phyloP scores from a whole-genome alignment of 176 grass and related monocot species.

The Urochloa ruziziensis region DNA sequence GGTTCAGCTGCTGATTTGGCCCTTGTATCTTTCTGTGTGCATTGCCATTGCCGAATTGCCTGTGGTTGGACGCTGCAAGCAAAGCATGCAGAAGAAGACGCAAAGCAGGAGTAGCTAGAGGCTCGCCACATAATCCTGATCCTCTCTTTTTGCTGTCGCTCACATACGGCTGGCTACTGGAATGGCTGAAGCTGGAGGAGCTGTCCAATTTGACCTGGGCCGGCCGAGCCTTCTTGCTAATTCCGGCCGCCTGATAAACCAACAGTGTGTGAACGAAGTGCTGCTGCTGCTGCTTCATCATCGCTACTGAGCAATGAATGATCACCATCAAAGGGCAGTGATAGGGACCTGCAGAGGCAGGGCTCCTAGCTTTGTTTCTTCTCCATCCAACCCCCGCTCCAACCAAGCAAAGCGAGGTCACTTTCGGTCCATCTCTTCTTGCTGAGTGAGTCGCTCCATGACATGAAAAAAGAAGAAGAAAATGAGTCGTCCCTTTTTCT shows the following conservation, averaged over 20 bases:
- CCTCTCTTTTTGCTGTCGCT: not conserved
- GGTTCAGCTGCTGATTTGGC: not conserved
- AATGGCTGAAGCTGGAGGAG: not conserved
- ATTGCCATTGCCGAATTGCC: not conserved
- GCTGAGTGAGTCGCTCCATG: not conserved
- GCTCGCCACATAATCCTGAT: not conserved
- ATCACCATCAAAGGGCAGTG: not conserved
- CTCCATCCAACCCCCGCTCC: not conserved
- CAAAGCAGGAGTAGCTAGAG: not conserved
- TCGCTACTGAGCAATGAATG: not conserved
- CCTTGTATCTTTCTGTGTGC: not conserved
- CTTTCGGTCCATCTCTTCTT: conserved; percentile 1
- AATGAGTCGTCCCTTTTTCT: conserved; percentile 15
- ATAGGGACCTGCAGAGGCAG: not conserved
- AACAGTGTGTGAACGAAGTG: not conserved
- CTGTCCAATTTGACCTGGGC: not conserved
- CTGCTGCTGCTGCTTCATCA: not conserved
- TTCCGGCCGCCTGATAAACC: conserved; percentile 14
- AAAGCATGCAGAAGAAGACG: not conserved
- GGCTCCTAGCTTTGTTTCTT: conserved; percentile 24
- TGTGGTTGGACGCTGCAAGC: not conserved
- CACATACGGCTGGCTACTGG: not conserved
- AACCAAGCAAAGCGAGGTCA: not conserved
- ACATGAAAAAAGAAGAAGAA: not conserved
- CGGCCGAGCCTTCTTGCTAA: too few species aligned